These are phyloP conservation scores for Mortierella sp. DNA, from an alignment of 371 early-diverging fungal genomes.

Conservation along the genomic window DNA sequence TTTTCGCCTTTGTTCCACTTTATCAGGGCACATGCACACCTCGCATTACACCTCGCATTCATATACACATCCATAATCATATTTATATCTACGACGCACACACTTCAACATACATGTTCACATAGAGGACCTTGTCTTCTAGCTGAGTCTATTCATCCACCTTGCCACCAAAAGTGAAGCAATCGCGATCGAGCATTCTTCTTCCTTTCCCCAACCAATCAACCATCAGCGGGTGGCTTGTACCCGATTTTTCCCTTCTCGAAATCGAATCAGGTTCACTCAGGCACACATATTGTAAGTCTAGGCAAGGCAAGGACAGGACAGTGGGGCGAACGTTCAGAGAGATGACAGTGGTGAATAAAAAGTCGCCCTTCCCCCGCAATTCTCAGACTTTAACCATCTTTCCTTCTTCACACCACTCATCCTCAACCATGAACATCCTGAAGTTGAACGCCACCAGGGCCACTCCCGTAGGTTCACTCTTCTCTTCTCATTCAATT, in stretches of 20 bases:
- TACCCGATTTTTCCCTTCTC: conserved; percentile 1
- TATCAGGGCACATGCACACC: too few species aligned
- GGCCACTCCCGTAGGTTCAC: conserved; percentile 44
- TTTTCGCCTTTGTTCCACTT: too few species aligned
- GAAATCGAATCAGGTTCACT: neutral
- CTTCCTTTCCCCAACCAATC: neutral
- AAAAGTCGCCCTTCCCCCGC: neutral
- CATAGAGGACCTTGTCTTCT: neutral
- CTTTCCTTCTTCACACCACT: conserved; percentile 15
- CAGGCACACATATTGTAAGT: neutral
- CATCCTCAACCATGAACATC: conserved; percentile 46
- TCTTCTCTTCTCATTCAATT: neutral
- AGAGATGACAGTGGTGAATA: neutral
- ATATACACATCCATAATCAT: too few species aligned
- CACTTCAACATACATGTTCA: neutral
- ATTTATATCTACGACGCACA: neutral
- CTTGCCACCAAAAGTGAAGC: neutral
- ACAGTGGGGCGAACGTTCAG: neutral
- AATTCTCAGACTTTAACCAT: conserved; percentile 13
- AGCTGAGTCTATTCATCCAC: neutral
- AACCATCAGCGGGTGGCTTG: neutral
- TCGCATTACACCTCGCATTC: too few species aligned
- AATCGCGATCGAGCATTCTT: neutral
- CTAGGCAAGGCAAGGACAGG: neutral
- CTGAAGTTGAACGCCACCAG: conserved; percentile 57